phyloP scores from a whole-genome alignment of 2,329 filamentous ascomycete genomes.

The Penicillium brasilianum region DNA sequence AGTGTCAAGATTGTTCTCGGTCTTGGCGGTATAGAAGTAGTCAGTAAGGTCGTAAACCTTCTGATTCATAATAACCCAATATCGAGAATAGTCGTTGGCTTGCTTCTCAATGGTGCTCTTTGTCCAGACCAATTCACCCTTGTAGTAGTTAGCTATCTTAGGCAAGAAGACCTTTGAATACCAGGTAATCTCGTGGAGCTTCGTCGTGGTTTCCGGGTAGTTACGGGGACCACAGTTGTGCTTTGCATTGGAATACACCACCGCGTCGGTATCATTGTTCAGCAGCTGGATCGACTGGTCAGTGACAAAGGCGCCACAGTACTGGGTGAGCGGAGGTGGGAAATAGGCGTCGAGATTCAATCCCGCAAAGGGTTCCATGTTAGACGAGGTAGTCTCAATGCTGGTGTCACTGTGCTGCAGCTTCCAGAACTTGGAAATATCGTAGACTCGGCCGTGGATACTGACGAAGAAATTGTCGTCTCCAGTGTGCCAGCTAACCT shows the following conservation, averaged over 20 bases:
- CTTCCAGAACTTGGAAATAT: conserved; percentile 87
- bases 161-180: conserved; percentile 76
- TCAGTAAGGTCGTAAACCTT: conserved; percentile 88
- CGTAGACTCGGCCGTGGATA: conserved; percentile 87
- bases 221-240: conserved; percentile 72
- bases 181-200: conserved; percentile 71
- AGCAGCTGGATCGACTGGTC: conserved; percentile 55
- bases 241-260: conserved; percentile 59
- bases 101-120: conserved; percentile 63
- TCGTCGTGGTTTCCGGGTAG: conserved; percentile 61
- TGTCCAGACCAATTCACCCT: conserved; percentile 81
- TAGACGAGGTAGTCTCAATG: conserved; percentile 62
- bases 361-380: conserved; percentile 81
- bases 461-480: conserved; percentile 83
- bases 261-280: conserved; percentile 69
- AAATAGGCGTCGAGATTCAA: conserved; percentile 85
- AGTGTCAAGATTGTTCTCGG: conserved; percentile 57
- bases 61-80: conserved; percentile 79
- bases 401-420: conserved; percentile 77
- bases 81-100: conserved; percentile 69
- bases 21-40: conserved; percentile 78
- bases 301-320: conserved; percentile 75
- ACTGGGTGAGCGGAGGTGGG: conserved; percentile 72
- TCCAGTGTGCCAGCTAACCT: conserved; percentile 74
- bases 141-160: conserved; percentile 81